These are phyloP conservation scores for Zygotorulaspora florentina DNA, from an alignment of 805 yeast species.

Conservation along the genomic window DNA sequence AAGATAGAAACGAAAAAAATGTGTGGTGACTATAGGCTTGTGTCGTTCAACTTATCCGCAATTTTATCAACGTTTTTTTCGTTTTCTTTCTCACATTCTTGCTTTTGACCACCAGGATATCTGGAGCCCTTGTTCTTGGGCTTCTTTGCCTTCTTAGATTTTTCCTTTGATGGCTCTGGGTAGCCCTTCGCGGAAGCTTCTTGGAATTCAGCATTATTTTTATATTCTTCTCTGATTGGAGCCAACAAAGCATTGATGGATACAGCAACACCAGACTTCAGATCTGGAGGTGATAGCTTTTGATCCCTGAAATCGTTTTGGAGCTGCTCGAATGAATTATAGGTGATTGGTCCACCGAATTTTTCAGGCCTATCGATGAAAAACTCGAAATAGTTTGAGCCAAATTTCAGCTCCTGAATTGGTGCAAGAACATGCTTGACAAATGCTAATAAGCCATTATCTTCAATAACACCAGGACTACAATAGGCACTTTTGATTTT, in stretches of 20 bases:
- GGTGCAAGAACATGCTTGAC: constrained; percentile 82
- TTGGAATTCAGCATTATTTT: constrained; percentile 62
- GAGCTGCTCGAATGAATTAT: constrained; percentile 60
- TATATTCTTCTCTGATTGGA: constrained; percentile 74
- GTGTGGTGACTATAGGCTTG: constrained; percentile 10
- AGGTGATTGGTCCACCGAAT: constrained; percentile 90
- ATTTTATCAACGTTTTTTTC: constrained; percentile 23
- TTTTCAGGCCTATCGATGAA: constrained; percentile 88
- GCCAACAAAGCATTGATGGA: constrained; percentile 74
- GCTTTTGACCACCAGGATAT: constrained; percentile 64
- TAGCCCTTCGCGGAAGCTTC: constrained; percentile 76
- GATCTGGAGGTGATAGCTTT: constrained; percentile 85
- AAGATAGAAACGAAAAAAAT: background rate
- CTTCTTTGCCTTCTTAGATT: constrained; percentile 64
- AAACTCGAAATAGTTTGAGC: constrained; percentile 57
- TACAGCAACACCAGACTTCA: constrained; percentile 87
- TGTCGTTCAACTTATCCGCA: constrained; percentile 27
- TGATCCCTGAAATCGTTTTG: constrained; percentile 68
- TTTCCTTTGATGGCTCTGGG: constrained; percentile 63
- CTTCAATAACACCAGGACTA: constrained; percentile 89
- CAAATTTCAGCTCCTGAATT: constrained; percentile 69
- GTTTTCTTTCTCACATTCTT: constrained; percentile 28
- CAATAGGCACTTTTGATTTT: constrained; percentile 90
- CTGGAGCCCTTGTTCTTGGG: constrained; percentile 85
- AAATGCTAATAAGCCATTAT: constrained; percentile 86